Evolutionary conservation across 257 asterid genomes (phyloP).

Genomic region (Galeopsis tetrahit): DNA sequence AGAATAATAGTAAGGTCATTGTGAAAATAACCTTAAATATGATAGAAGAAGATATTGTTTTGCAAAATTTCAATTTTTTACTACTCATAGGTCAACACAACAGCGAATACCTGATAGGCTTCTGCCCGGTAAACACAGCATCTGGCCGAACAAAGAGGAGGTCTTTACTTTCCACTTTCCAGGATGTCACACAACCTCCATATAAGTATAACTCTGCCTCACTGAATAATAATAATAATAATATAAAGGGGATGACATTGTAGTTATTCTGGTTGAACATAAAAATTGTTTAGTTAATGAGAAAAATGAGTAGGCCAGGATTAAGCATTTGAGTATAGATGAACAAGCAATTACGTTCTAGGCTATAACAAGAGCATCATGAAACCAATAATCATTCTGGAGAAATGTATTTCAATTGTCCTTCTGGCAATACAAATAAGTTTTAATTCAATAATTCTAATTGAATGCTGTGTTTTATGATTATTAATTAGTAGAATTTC

Average conservation of each 20-base stretch:
- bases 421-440: background rate
- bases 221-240: constrained; percentile 47
- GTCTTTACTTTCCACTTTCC: constrained; percentile 90
- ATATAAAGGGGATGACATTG: background rate
- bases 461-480: background rate
- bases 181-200: constrained; percentile 96
- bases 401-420: background rate
- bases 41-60: background rate
- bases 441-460: background rate
- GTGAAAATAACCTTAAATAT: background rate
- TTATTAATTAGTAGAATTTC: background rate
- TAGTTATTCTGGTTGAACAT: background rate
- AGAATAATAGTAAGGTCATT: background rate
- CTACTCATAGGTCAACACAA: constrained; percentile 6
- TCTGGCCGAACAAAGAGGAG: constrained; percentile 98
- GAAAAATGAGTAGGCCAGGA: background rate
- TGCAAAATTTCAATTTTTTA: background rate
- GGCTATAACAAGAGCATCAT: constrained; percentile 1
- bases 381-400: background rate
- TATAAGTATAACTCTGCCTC: constrained; percentile 91
- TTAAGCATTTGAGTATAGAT: constrained; percentile 5
- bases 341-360: background rate
- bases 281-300: background rate
- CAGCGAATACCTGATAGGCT: constrained; percentile 84
- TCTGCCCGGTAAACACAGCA: constrained; percentile 92